phyloP scores from a whole-genome alignment of 768 basidiomycete genomes.

The Mycena maculata region DNA sequence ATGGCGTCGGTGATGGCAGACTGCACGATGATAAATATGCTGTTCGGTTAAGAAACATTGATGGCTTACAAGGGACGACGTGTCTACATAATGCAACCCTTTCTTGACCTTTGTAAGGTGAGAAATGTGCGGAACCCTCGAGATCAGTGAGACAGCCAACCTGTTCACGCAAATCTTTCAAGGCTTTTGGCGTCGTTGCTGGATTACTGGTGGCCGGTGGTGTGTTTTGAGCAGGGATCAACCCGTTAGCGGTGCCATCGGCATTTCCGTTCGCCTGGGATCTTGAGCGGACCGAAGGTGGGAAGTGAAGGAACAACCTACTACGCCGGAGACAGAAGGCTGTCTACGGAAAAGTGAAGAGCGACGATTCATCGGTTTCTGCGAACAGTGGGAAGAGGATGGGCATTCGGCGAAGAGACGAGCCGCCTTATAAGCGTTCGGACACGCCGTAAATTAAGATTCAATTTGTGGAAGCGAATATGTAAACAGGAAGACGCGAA shows the following conservation, averaged over 20 bases:
- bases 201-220: constrained; percentile 16
- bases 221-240: neutral
- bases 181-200: constrained; percentile 44
- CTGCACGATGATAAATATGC: constrained; percentile 46
- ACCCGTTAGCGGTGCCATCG: neutral
- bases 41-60: neutral
- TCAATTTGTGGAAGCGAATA: constrained; percentile 11
- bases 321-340: constrained; percentile 19
- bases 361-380: constrained; percentile 17
- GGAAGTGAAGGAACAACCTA: neutral
- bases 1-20: constrained; percentile 70
- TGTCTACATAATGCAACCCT: constrained; percentile 51
- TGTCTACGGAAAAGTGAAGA: constrained; percentile 28
- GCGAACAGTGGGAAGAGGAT: neutral
- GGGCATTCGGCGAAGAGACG: neutral
- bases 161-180: constrained; percentile 58
- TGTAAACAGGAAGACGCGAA: neutral
- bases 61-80: constrained; percentile 56
- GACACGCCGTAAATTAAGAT: constrained; percentile 19
- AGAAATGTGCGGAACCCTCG: neutral
- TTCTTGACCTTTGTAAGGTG: constrained; percentile 54
- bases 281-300: neutral
- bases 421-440: constrained; percentile 24
- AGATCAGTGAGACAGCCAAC: constrained; percentile 36
- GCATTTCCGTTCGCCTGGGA: constrained; percentile 6